Evolutionary conservation across 805 yeast species (phyloP).

Genomic region (Vanderwaltozyma tropicalis): DNA sequence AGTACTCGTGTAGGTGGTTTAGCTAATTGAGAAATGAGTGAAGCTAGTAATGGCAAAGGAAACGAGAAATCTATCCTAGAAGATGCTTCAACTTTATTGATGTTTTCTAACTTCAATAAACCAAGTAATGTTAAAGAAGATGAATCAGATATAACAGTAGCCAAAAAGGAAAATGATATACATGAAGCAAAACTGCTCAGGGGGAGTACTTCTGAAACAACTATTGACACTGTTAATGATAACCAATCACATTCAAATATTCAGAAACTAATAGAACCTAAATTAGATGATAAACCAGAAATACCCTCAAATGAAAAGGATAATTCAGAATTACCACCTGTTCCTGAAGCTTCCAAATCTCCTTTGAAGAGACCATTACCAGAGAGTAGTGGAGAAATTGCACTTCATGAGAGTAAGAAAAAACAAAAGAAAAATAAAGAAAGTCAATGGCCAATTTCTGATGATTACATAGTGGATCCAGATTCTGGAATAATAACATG

Average conservation of each 20-base stretch:
- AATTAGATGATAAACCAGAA: too few species aligned
- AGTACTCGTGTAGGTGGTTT: too few species aligned
- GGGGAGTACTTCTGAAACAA: too few species aligned
- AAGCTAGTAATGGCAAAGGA: not conserved
- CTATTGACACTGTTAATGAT: too few species aligned
- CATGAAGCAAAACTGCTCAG: too few species aligned
- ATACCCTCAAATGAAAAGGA: too few species aligned
- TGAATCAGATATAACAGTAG: too few species aligned
- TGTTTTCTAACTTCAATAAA: conserved; percentile 37
- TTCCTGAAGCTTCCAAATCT: not conserved
- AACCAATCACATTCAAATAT: too few species aligned
- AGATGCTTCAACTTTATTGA: conserved; percentile 48
- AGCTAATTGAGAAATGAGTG: too few species aligned
- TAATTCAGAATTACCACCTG: not conserved
- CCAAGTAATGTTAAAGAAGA: not conserved
- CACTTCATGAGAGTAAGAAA: not conserved
- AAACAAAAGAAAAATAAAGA: not conserved
- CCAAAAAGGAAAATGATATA: too few species aligned
- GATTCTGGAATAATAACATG: conserved; percentile 86
- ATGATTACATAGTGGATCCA: conserved; percentile 55
- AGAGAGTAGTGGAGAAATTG: not conserved
- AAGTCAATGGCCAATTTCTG: conserved; percentile 30
- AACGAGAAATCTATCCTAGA: conserved; percentile 30
- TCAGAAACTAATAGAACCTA: too few species aligned
- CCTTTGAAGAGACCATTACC: not conserved